A percentile compares a stretch with the other conserved stretches of the same genome.
Evolutionary conservation across 805 yeast species (phyloP).

Genomic region (Schwanniomyces yamadae): DNA sequence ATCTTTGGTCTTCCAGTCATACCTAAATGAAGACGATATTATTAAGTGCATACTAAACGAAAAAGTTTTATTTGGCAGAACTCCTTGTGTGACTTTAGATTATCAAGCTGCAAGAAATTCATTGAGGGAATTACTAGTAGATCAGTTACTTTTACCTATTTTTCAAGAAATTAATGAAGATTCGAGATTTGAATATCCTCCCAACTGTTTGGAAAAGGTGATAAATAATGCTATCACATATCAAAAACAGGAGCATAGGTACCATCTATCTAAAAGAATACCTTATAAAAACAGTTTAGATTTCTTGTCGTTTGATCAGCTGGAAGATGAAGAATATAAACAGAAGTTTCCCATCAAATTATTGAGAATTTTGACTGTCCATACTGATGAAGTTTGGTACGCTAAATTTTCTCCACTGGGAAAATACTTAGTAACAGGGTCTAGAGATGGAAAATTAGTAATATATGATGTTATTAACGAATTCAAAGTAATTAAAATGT

Average conservation of each 20-base stretch:
- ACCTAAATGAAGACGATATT: slow-evolving; percentile 10
- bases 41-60: slow-evolving; percentile 10
- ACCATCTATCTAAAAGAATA: slow-evolving; percentile 28
- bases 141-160: slow-evolving; percentile 3
- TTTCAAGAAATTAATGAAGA: slow-evolving; percentile 3
- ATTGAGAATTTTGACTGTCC: slow-evolving; percentile 48
- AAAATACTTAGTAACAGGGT: slow-evolving; percentile 69
- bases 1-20: slow-evolving; percentile 18
- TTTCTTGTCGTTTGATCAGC: slow-evolving; percentile 13
- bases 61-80: slow-evolving; percentile 10
- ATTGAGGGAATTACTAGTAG: slow-evolving; percentile 5
- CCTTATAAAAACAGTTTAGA: slow-evolving; percentile 7
- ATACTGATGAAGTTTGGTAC: slow-evolving; percentile 81
- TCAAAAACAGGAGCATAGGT: slow-evolving; percentile 24
- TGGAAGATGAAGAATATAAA: slow-evolving; percentile 13
- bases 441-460: slow-evolving; percentile 62
- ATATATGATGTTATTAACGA: slow-evolving; percentile 61
- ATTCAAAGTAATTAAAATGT: slow-evolving; percentile 29
- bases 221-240: slow-evolving; percentile 21
- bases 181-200: slow-evolving; percentile 16
- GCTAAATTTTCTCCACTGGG: slow-evolving; percentile 78
- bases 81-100: neutral
- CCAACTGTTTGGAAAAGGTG: slow-evolving; percentile 20
- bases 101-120: neutral
- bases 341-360: slow-evolving; percentile 48